Evolutionary conservation across 345 rosid species (phyloP).

Genomic region (Kandelia obovata): DNA sequence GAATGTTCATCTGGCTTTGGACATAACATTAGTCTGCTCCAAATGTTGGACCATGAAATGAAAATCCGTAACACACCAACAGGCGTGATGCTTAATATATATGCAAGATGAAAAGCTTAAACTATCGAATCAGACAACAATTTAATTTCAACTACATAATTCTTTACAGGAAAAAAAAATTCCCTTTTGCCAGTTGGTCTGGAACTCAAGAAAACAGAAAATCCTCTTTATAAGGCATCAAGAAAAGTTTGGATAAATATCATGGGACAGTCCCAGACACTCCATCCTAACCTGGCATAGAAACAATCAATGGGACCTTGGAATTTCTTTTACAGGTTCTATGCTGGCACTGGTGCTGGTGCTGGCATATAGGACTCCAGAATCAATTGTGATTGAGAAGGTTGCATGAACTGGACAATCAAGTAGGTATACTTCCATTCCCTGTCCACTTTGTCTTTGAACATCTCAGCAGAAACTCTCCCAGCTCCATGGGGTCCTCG

Average conservation of each 20-base stretch:
- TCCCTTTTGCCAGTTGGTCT: not conserved
- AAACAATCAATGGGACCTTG: too few relatives aligned
- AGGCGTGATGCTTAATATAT: too few relatives aligned
- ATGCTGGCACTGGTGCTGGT: conserved; percentile 22
- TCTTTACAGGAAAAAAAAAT: not conserved
- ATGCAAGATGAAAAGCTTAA: not conserved
- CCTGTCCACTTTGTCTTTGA: conserved; percentile 75
- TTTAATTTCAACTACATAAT: not conserved
- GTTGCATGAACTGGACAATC: conserved; percentile 73
- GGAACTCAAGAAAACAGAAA: conserved; percentile 1
- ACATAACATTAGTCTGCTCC: too few relatives aligned
- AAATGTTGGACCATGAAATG: too few relatives aligned
- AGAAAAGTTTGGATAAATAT: too few relatives aligned
- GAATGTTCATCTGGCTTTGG: too few relatives aligned
- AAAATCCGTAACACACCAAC: too few relatives aligned
- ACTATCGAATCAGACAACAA: not conserved
- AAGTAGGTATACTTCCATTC: conserved; percentile 86
- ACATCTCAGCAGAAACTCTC: conserved; percentile 83
- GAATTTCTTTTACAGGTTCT: not conserved
- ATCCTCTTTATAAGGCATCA: not conserved
- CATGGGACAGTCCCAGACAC: too few relatives aligned
- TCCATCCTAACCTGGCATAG: too few relatives aligned
- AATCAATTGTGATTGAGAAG: conserved; percentile 64
- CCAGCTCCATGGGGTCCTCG: conserved; percentile 98
- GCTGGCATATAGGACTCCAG: conserved; percentile 89